Evolutionary conservation across 306 rosid species (phyloP), one percentile per base, ranked within the genome.

Genomic region (Potentilla sterilis): DNA sequence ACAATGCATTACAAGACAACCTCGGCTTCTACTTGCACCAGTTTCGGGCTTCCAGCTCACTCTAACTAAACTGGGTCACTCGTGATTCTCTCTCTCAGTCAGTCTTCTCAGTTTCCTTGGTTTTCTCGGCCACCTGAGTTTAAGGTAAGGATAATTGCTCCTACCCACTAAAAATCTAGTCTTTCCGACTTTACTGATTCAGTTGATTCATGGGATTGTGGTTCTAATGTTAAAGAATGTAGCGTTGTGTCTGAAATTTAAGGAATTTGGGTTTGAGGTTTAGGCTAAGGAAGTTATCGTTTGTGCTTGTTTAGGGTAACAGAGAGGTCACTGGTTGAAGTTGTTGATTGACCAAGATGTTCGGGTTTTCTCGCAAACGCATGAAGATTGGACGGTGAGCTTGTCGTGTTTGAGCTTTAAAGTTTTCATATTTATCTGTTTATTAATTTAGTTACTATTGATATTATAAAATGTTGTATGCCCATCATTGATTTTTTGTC

Each of bases 291-390:
- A 62, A 74, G 46, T 64, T 71, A 66, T 41, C 34, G 51, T 54
- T 67, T 81, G 12, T 81, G 77, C 34, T 55, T 81, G 70, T 72
- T 58, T 47, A 47, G 76, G 78, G 6, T 21, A 57, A 9, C 13
- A 22, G 47, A 47, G 63, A 63, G 3, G 41, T 43, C 18, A 4
- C n/a, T 75, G 6, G 66, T 24, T 67, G 78, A 47, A 70, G 24
- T 37, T 72, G 52, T 52, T 51, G 57, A 67, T 59, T 63, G 52
- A 69, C 52, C 13, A 86, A 81, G 71, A 93, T 94, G 98, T 89
- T 94, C 76, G 87, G 94, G 5, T 89, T 94, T 83, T 87, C 96
- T 83, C 97, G 98, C 67, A 85, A 96, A 77, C 97, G 97, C 58
- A 78, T 78, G 85, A 94, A 94, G 85, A 89, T 81, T 75, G 92